phyloP scores from a whole-genome alignment of 169 alveolate species.

The Perkinsus olseni region DNA sequence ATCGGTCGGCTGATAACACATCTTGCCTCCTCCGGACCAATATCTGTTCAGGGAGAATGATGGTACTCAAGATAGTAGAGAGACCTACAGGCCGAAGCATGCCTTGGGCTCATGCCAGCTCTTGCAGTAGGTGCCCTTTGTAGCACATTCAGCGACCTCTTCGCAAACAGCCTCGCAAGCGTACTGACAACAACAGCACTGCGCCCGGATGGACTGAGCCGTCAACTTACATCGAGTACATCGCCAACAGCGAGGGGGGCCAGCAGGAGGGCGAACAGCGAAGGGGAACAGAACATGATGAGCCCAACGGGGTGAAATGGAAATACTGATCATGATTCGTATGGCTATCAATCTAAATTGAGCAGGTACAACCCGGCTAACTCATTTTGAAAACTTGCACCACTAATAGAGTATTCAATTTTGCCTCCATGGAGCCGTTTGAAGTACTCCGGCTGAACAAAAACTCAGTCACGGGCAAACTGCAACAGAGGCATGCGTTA shows the following conservation, averaged over 20 bases:
- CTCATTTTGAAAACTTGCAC: too few relatives aligned
- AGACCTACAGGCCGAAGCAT: neutral
- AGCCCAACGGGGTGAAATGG: too few relatives aligned
- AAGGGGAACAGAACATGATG: neutral
- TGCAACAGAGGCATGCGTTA: too few relatives aligned
- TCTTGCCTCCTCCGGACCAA: neutral
- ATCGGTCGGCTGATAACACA: neutral
- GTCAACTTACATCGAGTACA: neutral
- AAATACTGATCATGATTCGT: too few relatives aligned
- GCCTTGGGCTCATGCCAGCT: neutral
- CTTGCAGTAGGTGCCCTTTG: neutral
- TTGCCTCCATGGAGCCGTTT: too few relatives aligned
- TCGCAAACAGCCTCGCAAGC: neutral
- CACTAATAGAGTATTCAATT: too few relatives aligned
- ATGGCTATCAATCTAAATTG: too few relatives aligned
- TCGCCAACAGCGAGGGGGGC: neutral
- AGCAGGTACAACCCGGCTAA: too few relatives aligned
- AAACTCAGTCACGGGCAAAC: too few relatives aligned
- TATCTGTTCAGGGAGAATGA: neutral
- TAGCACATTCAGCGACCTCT: neutral
- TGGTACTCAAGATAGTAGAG: neutral
- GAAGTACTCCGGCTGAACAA: too few relatives aligned
- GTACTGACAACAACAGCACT: neutral
- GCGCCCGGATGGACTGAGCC: neutral
- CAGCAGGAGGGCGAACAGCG: neutral